Evolutionary conservation across 345 rosid genomes (phyloP), one percentile per base, ranked within the genome.

Genomic region (Eucalyptus grandis): DNA sequence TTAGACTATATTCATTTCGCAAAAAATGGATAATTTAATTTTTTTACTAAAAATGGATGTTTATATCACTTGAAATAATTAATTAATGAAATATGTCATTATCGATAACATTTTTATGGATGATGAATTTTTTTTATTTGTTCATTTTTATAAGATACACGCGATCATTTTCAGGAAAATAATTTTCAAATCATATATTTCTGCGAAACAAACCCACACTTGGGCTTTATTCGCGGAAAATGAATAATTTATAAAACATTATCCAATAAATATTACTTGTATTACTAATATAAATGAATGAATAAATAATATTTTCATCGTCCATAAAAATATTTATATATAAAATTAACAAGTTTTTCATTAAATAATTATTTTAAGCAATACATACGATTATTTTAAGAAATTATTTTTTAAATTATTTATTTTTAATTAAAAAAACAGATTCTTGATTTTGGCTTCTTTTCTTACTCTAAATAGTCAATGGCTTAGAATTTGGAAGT

Each of bases 91-190:
- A 31, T 8, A 67, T 67, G 6, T 31, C 14, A 37, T 37, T 19
- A 37, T 19, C 1, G 9, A 10, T 72, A 19, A 3, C 2, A 37
- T 37, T 77, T 72, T 6, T 37, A 0, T 6, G 1, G 14, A 37
- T 0, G 7, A 77, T 40, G 5, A 77, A 2, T 17, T 72, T 34
- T 69, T 1, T 34, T 72, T 6, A 3, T 21, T 72, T 13, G 0
- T 72, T 37, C 4, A 37, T 37, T 37, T 69, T 72, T 37, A 37
- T 72, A 37, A 65, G 0, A 65, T n/a, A 7, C 17, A 65, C 1
- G 0, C 5, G 8, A 65, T n/a, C 9, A n/a, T 30, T 14, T 65
- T 65, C 1, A 1, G 0, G 0, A n/a, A n/a, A n/a, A 2, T 3
- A 30, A n/a, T 14, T 14, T 65, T 65, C 5, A 14, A 65, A n/a